Evolutionary conservation across 306 rosid species (phyloP), one percentile per base, ranked within the genome.

Genomic region (Morella rubra): DNA sequence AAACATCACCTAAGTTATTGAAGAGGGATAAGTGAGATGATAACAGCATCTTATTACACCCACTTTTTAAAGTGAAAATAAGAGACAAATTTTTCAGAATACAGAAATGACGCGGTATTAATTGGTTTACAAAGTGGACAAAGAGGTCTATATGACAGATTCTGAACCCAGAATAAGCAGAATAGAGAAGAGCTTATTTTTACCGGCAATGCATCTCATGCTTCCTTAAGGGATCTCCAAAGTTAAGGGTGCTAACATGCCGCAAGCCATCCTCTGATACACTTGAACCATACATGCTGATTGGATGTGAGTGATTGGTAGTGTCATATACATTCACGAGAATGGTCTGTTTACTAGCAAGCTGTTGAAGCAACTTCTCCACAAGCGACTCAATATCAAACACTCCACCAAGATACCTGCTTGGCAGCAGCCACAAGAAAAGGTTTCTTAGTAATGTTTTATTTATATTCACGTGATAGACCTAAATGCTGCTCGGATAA

Each of bases 151-250:
- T 22, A 81, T 61, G 41, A 20, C 72, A 40, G 47, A 69, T 50
- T 55, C 60, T 44, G 27, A 45, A 60, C 47, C 69, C 20, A 62
- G 13, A 46, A 68, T 78, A 51, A 7, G 45, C 12, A 6, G 58
- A 40, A 65, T 14, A 77, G n/a, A 5, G 45, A 69, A 71, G 32
- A 45, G 16, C 18, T 60, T 14, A 44, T 42, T 52, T 11, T 81
- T 84, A 92, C 98, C 99, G 87, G 97, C 99, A 95, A 76, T 71
- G 96, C 99, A 95, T 95, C 88, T 90, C 97, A 80, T 95, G 99
- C 88, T 87, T 95, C 83, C 99, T 85, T 54, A 90, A 77, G 49
- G 99, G 99, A 85, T 92, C 99, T 73, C 99, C 99, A 61, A 95
- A 95, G 84, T 85, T 95, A 46, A 95, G 93, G 79, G 81, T 44